Percentiles rank a stretch among this genome's conserved stretches.
These are phyloP conservation scores for Debaryomyces nepalensis DNA, from an alignment of 1,139 yeast species.

Conservation along the genomic window DNA sequence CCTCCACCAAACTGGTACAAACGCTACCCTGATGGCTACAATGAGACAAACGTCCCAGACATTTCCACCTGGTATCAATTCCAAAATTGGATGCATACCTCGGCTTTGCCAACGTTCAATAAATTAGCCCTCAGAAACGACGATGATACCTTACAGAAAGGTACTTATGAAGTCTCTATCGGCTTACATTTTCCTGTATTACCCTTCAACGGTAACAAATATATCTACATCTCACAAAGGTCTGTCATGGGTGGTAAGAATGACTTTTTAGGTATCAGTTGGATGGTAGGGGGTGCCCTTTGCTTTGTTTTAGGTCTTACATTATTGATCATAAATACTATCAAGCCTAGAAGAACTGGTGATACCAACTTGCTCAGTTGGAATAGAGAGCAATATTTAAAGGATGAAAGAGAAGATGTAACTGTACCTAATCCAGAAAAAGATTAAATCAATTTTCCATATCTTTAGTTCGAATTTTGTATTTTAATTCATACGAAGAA, in stretches of 20 bases:
- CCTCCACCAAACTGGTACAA: constrained; percentile 97
- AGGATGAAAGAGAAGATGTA: constrained; percentile 25
- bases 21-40: constrained; percentile 87
- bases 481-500: neutral
- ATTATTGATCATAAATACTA: constrained; percentile 61
- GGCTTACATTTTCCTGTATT: constrained; percentile 90
- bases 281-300: constrained; percentile 94
- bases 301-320: constrained; percentile 65
- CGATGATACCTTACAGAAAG: constrained; percentile 58
- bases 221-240: constrained; percentile 77
- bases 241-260: constrained; percentile 92
- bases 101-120: constrained; percentile 85
- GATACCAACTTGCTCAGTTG: constrained; percentile 74
- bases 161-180: constrained; percentile 71
- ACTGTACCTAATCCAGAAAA: constrained; percentile 7
- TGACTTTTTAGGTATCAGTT: constrained; percentile 81
- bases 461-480: constrained; percentile 2
- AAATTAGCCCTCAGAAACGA: constrained; percentile 85
- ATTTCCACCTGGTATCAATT: constrained; percentile 51
- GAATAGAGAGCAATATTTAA: constrained; percentile 52
- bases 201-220: constrained; percentile 81
- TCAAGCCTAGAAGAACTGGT: constrained; percentile 76
- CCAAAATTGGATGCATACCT: constrained; percentile 97
- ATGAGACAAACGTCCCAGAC: constrained; percentile 82
- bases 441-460: constrained; percentile 1